Evolutionary conservation across 2,329 filamentous ascomycete genomes (phyloP).

Genomic region (Cordyceps cicadae): DNA sequence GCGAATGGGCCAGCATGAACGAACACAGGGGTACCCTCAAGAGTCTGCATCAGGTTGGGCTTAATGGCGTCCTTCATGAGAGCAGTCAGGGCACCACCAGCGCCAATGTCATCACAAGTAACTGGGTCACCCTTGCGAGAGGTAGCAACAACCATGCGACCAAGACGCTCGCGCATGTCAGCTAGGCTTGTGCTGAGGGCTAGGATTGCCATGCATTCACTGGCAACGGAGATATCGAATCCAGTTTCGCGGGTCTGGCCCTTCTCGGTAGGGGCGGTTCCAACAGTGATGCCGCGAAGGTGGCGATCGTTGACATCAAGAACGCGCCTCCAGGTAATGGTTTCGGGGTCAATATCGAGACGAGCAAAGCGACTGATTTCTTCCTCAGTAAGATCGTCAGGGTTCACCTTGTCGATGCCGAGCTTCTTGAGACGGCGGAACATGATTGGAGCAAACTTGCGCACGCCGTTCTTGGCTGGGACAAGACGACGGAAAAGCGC

Average conservation of each 20-base stretch:
- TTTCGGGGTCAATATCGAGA: conserved; percentile 91
- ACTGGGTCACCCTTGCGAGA: conserved; percentile 81
- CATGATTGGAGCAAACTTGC: conserved; percentile 83
- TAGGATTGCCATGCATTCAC: conserved; percentile 96
- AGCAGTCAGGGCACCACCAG: conserved; percentile 82
- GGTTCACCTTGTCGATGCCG: conserved; percentile 90
- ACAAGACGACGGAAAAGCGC: conserved; percentile 82
- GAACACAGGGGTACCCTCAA: conserved; percentile 95
- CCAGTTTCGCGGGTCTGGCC: conserved; percentile 80
- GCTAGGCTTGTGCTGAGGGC: conserved; percentile 79
- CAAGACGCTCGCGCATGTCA: conserved; percentile 89
- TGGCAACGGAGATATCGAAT: conserved; percentile 96
- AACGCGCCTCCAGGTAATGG: conserved; percentile 94
- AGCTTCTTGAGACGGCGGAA: conserved; percentile 88
- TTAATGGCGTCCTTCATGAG: conserved; percentile 98
- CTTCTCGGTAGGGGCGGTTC: conserved; percentile 83
- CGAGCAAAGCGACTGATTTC: conserved; percentile 85
- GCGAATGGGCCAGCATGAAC: conserved; percentile 97
- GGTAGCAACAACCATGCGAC: conserved; percentile 89
- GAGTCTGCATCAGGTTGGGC: conserved; percentile 96
- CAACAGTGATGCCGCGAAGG: conserved; percentile 80
- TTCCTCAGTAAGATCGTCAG: conserved; percentile 80
- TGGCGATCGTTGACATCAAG: conserved; percentile 96
- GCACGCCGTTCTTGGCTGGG: conserved; percentile 80
- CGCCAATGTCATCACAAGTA: conserved; percentile 92